These are phyloP conservation scores for Silene vulgaris DNA, from an alignment of 179 eudicot species.

Conservation along the genomic window DNA sequence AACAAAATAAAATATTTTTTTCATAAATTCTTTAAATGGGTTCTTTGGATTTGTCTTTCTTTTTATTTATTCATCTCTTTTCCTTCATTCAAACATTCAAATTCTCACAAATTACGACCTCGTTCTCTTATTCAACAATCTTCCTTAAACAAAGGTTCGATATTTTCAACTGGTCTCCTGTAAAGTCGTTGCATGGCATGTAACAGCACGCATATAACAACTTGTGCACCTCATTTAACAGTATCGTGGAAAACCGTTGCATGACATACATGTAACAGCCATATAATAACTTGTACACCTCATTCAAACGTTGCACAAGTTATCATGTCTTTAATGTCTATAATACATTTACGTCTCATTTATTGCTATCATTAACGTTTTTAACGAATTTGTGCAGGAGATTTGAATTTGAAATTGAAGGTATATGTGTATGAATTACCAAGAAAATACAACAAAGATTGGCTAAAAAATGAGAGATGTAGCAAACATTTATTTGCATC, in stretches of 20 bases:
- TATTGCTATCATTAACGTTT: background rate
- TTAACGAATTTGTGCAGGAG: background rate
- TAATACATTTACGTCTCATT: too few species aligned
- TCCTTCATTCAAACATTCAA: constrained; percentile 28
- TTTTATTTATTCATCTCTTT: constrained; percentile 53
- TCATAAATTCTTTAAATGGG: constrained; percentile 44
- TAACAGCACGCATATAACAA: too few species aligned
- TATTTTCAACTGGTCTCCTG: too few species aligned
- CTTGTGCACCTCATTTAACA: too few species aligned
- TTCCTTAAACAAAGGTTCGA: background rate
- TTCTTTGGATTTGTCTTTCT: constrained; percentile 54
- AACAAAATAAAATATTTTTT: constrained; percentile 19
- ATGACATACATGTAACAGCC: too few species aligned
- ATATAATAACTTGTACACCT: too few species aligned
- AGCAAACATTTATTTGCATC: constrained; percentile 63
- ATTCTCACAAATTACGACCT: background rate
- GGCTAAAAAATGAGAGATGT: constrained; percentile 54
- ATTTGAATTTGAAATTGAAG: constrained; percentile 25
- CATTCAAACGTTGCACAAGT: too few species aligned
- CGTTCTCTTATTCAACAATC: constrained; percentile 44
- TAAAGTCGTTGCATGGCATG: background rate
- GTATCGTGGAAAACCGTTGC: too few species aligned
- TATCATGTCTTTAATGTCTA: too few species aligned
- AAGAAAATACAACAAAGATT: constrained; percentile 48
- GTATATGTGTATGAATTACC: constrained; percentile 70